Evolutionary conservation across 306 rosid species (phyloP).

Genomic region (Betula pendula): DNA sequence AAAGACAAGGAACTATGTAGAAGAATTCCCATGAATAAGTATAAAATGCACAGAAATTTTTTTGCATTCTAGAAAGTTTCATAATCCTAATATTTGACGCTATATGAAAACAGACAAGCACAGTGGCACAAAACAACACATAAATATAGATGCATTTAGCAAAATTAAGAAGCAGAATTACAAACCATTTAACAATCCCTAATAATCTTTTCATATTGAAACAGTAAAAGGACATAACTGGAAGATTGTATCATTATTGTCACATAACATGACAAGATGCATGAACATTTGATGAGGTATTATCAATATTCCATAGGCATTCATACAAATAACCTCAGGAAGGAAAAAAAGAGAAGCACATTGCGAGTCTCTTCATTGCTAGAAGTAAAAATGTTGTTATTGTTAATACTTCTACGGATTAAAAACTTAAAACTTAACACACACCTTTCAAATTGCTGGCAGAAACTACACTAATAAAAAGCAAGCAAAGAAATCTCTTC

Average conservation of each 20-base stretch:
- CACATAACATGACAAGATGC: conserved; percentile 4
- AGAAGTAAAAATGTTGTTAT: conserved; percentile 2
- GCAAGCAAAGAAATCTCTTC: neutral
- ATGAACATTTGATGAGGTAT: neutral
- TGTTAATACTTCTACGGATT: neutral
- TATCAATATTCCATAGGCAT: neutral
- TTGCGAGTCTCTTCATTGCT: conserved; percentile 8
- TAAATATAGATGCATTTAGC: neutral
- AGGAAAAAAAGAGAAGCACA: neutral
- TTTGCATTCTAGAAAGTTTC: neutral
- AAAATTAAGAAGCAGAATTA: neutral
- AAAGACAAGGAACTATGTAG: neutral
- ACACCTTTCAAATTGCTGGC: neutral
- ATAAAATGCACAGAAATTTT: neutral
- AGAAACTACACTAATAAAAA: conserved; percentile 11
- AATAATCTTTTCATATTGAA: neutral
- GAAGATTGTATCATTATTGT: conserved; percentile 22
- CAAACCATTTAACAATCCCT: neutral
- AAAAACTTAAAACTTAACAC: neutral
- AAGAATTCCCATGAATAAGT: neutral
- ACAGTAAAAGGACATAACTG: neutral
- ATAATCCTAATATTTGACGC: neutral
- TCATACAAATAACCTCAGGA: too few species aligned
- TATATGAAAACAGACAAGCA: neutral
- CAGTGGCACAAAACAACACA: neutral